Evolutionary conservation across 495 filamentous ascomycete species (phyloP), one percentile per base, ranked within the genome.

Genomic region (Bombardia bombarda): DNA sequence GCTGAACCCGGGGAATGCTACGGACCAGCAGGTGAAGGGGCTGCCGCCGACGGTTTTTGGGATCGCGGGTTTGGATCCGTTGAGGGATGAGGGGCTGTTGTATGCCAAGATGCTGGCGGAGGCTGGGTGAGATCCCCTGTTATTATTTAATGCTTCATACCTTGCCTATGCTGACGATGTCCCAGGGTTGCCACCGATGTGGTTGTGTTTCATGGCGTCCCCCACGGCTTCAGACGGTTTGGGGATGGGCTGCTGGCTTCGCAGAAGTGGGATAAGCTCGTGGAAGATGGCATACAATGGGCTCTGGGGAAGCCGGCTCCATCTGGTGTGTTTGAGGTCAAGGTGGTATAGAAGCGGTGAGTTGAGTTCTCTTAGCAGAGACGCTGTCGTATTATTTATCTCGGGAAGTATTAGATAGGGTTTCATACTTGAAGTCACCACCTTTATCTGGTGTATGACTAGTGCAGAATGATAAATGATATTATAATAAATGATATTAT

Each of bases 31-130:
- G 32, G 56, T 69, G 3, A 51, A 42, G 38, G 58, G 61, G 4
- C 49, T 70, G 41, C 71, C 71, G 18, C 61, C 61, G 3, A 61
- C 70, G 8, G 61, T 57, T 9, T 64, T 77, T 50, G 58, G 70
- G 8, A 53, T 75, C 40, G 56, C 65, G 0, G 74, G 72, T 0
- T 52, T 57, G 54, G 70, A 75, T 53, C 62, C 63, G 1, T 46
- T 75, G 36, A 50, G 70, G 23, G 69, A 73, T 42, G 66, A 73
- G 56, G 70, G 64, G 8, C 35, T 75, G 24, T 50, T 72, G 30
- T 72, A 52, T 49, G 65, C 56, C 16, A 62, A 64, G 57, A 43
- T 67, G 41, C 49, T 73, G 3, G 56, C 50, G 37, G 66, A 69
- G 42, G 61, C 64, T 42, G 63, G 67, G 63, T 41, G 25, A 41